Percentiles rank a stretch among this genome's conserved stretches.
Conservation (phyloP, 2,329 filamentous ascomycete genomes). For the Pestalotiopsis sp. region DNA sequence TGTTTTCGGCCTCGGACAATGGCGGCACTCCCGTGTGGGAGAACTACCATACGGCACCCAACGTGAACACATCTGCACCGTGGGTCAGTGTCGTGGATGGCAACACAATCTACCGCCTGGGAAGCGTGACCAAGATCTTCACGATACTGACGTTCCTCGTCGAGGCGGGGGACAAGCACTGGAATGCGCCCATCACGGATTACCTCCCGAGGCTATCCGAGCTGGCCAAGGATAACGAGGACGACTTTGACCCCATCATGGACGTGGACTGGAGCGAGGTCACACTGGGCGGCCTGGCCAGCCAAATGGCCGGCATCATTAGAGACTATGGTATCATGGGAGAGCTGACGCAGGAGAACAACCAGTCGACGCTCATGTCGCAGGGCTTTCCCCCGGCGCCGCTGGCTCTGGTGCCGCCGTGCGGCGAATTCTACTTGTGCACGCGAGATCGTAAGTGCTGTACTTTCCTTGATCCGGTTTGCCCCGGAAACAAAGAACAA, state of each 20-base stretch:
- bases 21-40: slow-evolving; percentile 29
- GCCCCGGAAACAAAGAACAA: not conserved
- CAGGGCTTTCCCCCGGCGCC: slow-evolving; percentile 30
- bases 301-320: slow-evolving; percentile 10
- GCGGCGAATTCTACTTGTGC: slow-evolving; percentile 26
- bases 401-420: slow-evolving; percentile 20
- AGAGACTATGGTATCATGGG: slow-evolving; percentile 24
- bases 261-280: slow-evolving; percentile 10
- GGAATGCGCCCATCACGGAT: slow-evolving; percentile 31
- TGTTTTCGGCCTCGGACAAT: slow-evolving; percentile 29
- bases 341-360: slow-evolving; percentile 30
- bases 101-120: slow-evolving; percentile 32
- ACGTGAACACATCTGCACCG: slow-evolving; percentile 14
- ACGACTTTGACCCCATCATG: slow-evolving; percentile 1
- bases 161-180: slow-evolving; percentile 30
- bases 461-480: not conserved
- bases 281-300: slow-evolving; percentile 10
- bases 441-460: slow-evolving; percentile 25
- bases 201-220: slow-evolving; percentile 29
- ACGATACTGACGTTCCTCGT: slow-evolving; percentile 32
- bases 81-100: slow-evolving; percentile 26
- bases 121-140: slow-evolving; percentile 35
- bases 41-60: slow-evolving; percentile 31
- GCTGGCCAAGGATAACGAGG: slow-evolving; percentile 9
- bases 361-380: slow-evolving; percentile 24